phyloP scores from a whole-genome alignment of 2,329 filamentous ascomycete genomes.

The Periconia macrospinosa region DNA sequence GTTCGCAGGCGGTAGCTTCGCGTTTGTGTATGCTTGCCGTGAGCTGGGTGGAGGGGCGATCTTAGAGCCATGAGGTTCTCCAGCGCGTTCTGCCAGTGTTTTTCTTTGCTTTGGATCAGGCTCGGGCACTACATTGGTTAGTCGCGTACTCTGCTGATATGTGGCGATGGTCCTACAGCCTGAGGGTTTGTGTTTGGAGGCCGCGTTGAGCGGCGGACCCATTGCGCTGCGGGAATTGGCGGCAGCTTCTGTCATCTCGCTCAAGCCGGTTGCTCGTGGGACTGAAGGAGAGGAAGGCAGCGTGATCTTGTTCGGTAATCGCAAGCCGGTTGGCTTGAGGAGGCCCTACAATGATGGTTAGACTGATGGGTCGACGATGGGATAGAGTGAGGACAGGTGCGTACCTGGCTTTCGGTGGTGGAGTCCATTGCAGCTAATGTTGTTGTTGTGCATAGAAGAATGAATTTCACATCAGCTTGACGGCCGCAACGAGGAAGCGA shows the following conservation, averaged over 20 bases:
- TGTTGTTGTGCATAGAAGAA: slow-evolving; percentile 10
- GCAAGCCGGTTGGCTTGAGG: slow-evolving; percentile 34
- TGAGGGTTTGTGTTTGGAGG: slow-evolving; percentile 56
- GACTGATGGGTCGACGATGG: slow-evolving; percentile 8
- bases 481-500: slow-evolving; percentile 15
- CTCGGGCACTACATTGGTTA: slow-evolving; percentile 46
- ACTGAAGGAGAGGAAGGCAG: slow-evolving; percentile 22
- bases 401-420: slow-evolving; percentile 35
- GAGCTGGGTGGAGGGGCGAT: slow-evolving; percentile 46
- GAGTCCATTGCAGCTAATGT: slow-evolving; percentile 22
- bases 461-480: slow-evolving; percentile 26
- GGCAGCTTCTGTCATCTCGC: slow-evolving; percentile 55
- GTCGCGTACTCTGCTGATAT: slow-evolving; percentile 12
- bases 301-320: slow-evolving; percentile 29
- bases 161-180: slow-evolving; percentile 43
- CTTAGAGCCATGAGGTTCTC: slow-evolving; percentile 49
- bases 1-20: slow-evolving; percentile 52
- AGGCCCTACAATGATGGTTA: slow-evolving; percentile 24
- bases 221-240: slow-evolving; percentile 57
- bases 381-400: slow-evolving; percentile 16
- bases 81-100: slow-evolving; percentile 52
- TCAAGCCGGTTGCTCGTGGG: slow-evolving; percentile 37
- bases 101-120: slow-evolving; percentile 54
- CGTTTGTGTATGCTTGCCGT: slow-evolving; percentile 42
- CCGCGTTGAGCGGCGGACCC: slow-evolving; percentile 48